These are phyloP conservation scores for Arctostaphylos glauca DNA, from an alignment of 148 eudicot species.

Conservation along the genomic window DNA sequence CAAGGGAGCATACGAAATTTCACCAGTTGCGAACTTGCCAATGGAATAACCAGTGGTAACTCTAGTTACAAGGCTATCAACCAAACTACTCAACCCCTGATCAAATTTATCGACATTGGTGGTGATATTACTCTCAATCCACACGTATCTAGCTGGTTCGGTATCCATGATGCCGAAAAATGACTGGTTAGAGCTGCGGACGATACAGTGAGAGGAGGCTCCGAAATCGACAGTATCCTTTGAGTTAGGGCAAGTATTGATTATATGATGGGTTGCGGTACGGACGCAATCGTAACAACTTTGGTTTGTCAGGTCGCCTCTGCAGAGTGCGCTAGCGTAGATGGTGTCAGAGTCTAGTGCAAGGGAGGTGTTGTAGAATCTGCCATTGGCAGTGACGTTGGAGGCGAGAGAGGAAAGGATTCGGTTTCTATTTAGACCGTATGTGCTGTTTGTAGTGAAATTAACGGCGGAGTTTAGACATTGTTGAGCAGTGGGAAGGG, in stretches of 20 bases:
- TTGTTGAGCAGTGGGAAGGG: neutral
- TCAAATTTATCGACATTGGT: neutral
- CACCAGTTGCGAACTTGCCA: too few species aligned
- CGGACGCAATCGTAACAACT: neutral
- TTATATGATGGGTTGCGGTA: neutral
- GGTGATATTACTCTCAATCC: neutral
- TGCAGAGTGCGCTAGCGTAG: neutral
- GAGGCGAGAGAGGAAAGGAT: neutral
- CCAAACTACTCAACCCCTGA: constrained; percentile 10
- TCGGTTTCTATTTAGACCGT: neutral
- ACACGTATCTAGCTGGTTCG: neutral
- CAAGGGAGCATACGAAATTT: neutral
- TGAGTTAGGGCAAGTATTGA: neutral
- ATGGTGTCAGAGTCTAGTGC: neutral
- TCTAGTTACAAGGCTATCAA: constrained; percentile 11
- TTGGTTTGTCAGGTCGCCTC: neutral
- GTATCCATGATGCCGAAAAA: neutral
- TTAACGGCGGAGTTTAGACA: neutral
- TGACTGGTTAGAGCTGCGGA: neutral
- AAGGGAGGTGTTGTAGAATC: neutral
- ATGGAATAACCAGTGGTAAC: constrained; percentile 23
- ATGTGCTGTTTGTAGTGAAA: neutral
- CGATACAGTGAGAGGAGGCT: neutral
- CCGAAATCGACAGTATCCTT: neutral
- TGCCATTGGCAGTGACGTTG: neutral